These are phyloP conservation scores for Sisymbrium irio DNA, from an alignment of 345 rosid genomes.

Conservation along the genomic window DNA sequence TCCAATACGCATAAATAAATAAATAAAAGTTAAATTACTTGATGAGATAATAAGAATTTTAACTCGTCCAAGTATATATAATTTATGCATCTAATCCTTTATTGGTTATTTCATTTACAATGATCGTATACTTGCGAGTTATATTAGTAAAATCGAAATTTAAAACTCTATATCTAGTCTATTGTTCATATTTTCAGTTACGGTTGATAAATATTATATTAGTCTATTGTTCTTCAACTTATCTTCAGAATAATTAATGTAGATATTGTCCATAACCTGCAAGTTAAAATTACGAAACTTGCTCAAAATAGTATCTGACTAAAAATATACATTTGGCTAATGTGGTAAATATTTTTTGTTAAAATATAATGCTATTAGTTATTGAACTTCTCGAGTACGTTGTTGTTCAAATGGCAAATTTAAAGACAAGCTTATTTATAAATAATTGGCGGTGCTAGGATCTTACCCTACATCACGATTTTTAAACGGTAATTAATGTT, in stretches of 20 bases:
- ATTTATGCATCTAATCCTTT: neutral
- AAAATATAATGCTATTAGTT: neutral
- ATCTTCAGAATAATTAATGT: no score
- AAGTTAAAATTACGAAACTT: neutral
- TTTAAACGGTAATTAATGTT: neutral
- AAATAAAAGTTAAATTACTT: no score
- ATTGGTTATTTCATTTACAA: neutral
- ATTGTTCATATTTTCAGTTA: no score
- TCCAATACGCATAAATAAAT: neutral
- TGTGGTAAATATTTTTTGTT: neutral
- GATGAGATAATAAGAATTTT: no score
- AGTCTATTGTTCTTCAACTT: no score
- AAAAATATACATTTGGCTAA: neutral
- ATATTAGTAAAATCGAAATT: no score
- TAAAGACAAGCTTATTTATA: neutral
- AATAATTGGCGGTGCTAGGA: neutral
- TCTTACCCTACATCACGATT: constrained; percentile 20
- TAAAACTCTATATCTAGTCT: no score
- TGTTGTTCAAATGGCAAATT: neutral
- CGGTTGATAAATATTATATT: no score
- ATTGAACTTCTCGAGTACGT: neutral
- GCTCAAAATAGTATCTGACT: neutral
- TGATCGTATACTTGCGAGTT: neutral
- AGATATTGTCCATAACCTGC: no score
- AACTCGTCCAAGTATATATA: neutral